Percentiles rank a stretch among this genome's conserved stretches.
Evolutionary conservation across 164 flowering plant species (phyloP).

Genomic region (Liquidambar formosana): DNA sequence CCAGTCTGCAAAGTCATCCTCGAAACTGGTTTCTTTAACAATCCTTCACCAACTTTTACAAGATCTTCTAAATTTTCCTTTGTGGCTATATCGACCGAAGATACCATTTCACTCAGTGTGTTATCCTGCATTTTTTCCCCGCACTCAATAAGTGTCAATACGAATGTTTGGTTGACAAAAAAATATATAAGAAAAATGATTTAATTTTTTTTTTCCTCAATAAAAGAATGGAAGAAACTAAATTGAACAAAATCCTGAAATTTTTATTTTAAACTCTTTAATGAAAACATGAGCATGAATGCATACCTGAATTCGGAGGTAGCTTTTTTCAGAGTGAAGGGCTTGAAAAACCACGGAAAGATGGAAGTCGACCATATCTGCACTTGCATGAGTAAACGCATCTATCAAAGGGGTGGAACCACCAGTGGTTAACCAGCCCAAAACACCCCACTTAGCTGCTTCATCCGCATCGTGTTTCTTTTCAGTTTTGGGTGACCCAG

Average conservation of each 20-base stretch:
- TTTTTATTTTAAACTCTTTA: too few species aligned
- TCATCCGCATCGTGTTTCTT: constrained; percentile 18
- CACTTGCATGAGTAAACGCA: constrained; percentile 36
- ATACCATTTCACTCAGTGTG: constrained; percentile 13
- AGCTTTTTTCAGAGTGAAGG: constrained; percentile 4
- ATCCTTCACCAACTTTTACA: constrained; percentile 20
- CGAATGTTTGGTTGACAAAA: background rate
- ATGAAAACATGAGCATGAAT: background rate
- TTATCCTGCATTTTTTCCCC: constrained; percentile 38
- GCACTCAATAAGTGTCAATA: background rate
- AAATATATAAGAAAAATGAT: background rate
- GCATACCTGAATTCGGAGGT: constrained; percentile 13
- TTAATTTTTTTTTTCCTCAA: too few species aligned
- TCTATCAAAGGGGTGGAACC: constrained; percentile 34
- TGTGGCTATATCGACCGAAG: constrained; percentile 27
- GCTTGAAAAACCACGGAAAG: constrained; percentile 8
- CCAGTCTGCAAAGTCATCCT: constrained; percentile 29
- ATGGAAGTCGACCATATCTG: constrained; percentile 35
- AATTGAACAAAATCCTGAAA: too few species aligned
- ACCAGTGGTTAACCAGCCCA: constrained; percentile 22
- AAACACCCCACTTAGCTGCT: constrained; percentile 35
- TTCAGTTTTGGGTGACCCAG: constrained; percentile 27
- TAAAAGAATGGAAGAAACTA: too few species aligned
- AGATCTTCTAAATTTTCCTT: constrained; percentile 19
- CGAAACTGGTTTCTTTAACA: constrained; percentile 29